Evolutionary conservation across 306 rosid species (phyloP).

Genomic region (Begonia loranthoides): DNA sequence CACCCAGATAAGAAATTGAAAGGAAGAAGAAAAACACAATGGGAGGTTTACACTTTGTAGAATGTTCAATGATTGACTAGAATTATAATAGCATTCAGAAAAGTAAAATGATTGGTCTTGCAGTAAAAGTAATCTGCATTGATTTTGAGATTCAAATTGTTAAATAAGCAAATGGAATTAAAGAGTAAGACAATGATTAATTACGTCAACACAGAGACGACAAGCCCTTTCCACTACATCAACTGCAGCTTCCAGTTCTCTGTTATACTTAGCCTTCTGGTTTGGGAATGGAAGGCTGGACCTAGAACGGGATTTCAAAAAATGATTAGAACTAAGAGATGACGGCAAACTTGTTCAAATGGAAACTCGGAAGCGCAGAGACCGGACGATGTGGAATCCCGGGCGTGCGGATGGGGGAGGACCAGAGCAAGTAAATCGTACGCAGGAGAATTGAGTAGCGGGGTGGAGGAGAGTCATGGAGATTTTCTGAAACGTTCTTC

Average conservation of each 20-base stretch:
- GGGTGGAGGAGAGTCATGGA: constrained; percentile 31
- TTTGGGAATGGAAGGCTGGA: constrained; percentile 40
- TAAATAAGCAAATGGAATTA: not conserved
- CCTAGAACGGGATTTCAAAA: constrained; percentile 16
- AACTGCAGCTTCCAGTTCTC: constrained; percentile 66
- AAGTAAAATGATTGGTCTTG: not conserved
- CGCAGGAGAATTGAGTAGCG: constrained; percentile 26
- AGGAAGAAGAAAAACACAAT: not conserved
- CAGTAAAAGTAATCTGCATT: not conserved
- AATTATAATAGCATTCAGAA: not conserved
- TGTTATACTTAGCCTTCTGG: constrained; percentile 35
- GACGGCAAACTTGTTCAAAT: not conserved
- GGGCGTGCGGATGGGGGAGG: constrained; percentile 8
- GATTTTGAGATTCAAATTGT: constrained; percentile 1
- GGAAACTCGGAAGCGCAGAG: constrained; percentile 8
- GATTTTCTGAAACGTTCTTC: not conserved
- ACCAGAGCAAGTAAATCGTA: constrained; percentile 16
- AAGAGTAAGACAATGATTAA: not conserved
- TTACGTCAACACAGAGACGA: constrained; percentile 47
- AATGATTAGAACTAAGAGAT: not conserved
- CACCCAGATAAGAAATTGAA: not conserved
- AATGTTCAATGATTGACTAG: no score
- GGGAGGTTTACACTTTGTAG: not conserved
- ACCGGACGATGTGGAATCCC: constrained; percentile 35
- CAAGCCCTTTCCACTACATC: constrained; percentile 62